A percentile compares a stretch with the other conserved stretches of the same genome.
Evolutionary conservation across 345 rosid genomes (phyloP).

Genomic region (Hibiscus mutabilis): DNA sequence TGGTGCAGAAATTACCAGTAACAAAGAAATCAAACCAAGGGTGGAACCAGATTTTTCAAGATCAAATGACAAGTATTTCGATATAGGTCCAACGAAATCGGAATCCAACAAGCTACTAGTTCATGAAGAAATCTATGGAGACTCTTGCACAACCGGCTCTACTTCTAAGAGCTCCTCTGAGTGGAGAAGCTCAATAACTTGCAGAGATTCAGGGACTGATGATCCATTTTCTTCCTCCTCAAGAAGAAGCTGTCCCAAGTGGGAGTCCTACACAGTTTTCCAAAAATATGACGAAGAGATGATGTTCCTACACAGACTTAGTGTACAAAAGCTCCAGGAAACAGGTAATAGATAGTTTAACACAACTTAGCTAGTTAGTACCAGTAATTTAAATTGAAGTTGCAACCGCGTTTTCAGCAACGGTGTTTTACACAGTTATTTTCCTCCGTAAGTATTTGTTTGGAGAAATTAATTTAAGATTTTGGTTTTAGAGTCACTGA

Average conservation of each 20-base stretch:
- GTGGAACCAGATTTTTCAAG: conserved; percentile 12
- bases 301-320: conserved; percentile 67
- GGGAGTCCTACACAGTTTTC: conserved; percentile 96
- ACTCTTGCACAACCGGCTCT: conserved; percentile 75
- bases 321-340: conserved; percentile 92
- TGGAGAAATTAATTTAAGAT: not conserved
- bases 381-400: no score
- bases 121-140: conserved; percentile 57
- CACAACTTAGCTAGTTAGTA: no score
- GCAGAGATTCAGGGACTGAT: conserved; percentile 58
- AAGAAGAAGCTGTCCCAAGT: conserved; percentile 86
- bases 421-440: no score
- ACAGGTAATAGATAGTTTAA: conserved; percentile 40
- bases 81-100: conserved; percentile 22
- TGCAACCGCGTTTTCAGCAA: no score
- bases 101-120: conserved; percentile 28
- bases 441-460: no score
- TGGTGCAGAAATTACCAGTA: conserved; percentile 5
- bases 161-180: conserved; percentile 98
- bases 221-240: conserved; percentile 97
- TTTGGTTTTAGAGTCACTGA: conserved; percentile 51
- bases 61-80: conserved; percentile 22
- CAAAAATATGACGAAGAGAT: conserved; percentile 96
- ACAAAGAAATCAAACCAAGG: conserved; percentile 10
- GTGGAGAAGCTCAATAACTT: conserved; percentile 87